phyloP scores from a whole-genome alignment of 2,329 filamentous ascomycete species.

The Mariannaea sp. region DNA sequence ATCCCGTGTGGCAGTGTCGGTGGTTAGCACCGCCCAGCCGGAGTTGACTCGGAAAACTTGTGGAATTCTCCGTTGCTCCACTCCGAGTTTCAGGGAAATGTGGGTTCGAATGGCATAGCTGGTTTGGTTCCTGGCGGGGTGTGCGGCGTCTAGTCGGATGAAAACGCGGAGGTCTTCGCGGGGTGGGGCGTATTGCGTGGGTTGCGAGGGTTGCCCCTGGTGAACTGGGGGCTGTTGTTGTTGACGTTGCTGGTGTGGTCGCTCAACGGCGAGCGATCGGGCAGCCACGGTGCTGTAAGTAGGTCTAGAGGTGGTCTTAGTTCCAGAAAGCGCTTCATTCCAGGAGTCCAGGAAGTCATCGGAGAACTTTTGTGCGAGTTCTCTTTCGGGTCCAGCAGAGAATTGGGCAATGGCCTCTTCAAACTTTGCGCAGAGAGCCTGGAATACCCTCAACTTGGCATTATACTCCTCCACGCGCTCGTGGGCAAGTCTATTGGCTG shows the following conservation, averaged over 20 bases:
- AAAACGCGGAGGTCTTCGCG: slow-evolving; percentile 22
- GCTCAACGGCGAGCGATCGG: not conserved
- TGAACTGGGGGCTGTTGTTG: slow-evolving; percentile 10
- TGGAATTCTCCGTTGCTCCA: not conserved
- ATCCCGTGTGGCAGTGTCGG: not conserved
- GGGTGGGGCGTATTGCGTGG: slow-evolving; percentile 13
- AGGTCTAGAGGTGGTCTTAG: not conserved
- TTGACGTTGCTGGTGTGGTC: not conserved
- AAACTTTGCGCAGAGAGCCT: slow-evolving; percentile 18
- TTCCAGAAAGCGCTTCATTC: slow-evolving; percentile 11
- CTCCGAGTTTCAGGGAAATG: slow-evolving; percentile 10
- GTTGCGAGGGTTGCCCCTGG: slow-evolving; percentile 22
- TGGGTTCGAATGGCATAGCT: slow-evolving; percentile 13
- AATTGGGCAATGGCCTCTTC: slow-evolving; percentile 18
- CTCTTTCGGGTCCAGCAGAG: slow-evolving; percentile 9
- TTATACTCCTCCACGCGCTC: slow-evolving; percentile 12
- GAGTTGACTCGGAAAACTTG: slow-evolving; percentile 12
- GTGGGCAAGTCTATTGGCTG: slow-evolving; percentile 7
- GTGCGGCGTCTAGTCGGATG: slow-evolving; percentile 18
- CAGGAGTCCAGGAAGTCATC: slow-evolving; percentile 19
- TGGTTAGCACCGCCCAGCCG: slow-evolving; percentile 1
- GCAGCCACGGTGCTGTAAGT: no score
- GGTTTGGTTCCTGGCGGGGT: slow-evolving; percentile 17
- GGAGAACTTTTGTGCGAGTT: slow-evolving; percentile 15
- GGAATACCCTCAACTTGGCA: slow-evolving; percentile 18